A percentile compares a stretch with the other conserved stretches of the same genome.
These are phyloP conservation scores for Fomitopsis pinicola DNA, from an alignment of 1,284 basidiomycete species.

Conservation along the genomic window DNA sequence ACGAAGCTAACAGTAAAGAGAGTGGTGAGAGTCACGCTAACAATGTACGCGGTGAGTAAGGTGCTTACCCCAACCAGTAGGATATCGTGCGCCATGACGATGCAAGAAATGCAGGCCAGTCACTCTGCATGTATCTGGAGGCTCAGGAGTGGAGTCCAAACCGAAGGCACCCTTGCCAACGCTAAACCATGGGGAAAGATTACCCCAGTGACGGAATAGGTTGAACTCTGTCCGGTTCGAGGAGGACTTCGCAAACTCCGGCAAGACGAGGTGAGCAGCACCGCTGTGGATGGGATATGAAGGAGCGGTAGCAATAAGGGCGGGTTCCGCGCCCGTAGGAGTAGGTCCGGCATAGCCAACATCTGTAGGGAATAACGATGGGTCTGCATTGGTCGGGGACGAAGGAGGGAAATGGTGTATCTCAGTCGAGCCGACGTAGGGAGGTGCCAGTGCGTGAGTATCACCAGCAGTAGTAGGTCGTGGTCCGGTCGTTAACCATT, in stretches of 20 bases:
- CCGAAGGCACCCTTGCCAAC: constrained; percentile 69
- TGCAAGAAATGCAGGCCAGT: constrained; percentile 77
- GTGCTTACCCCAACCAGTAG: constrained; percentile 60
- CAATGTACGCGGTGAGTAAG: constrained; percentile 8
- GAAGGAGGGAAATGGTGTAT: constrained; percentile 68
- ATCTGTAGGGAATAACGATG: constrained; percentile 67
- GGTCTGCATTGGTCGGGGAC: constrained; percentile 63
- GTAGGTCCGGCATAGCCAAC: constrained; percentile 82
- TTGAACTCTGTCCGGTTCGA: constrained; percentile 40
- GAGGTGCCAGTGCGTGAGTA: constrained; percentile 37
- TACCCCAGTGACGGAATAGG: constrained; percentile 77
- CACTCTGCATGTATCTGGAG: constrained; percentile 66
- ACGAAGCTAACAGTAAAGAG: constrained; percentile 38
- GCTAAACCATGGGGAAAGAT: constrained; percentile 82
- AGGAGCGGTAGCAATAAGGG: constrained; percentile 73
- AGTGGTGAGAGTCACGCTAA: background rate
- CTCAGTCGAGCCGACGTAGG: constrained; percentile 67
- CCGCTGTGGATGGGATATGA: constrained; percentile 71
- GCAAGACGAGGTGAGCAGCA: constrained; percentile 62
- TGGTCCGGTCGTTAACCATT: background rate
- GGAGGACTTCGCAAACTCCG: constrained; percentile 12
- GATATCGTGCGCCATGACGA: constrained; percentile 78
- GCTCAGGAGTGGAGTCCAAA: constrained; percentile 61
- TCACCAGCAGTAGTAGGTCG: background rate
- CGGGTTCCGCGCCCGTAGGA: constrained; percentile 81